Base-by-base conservation (phyloP, 2,329 filamentous ascomycete genomes). In the Penicillium sp. region DNA sequence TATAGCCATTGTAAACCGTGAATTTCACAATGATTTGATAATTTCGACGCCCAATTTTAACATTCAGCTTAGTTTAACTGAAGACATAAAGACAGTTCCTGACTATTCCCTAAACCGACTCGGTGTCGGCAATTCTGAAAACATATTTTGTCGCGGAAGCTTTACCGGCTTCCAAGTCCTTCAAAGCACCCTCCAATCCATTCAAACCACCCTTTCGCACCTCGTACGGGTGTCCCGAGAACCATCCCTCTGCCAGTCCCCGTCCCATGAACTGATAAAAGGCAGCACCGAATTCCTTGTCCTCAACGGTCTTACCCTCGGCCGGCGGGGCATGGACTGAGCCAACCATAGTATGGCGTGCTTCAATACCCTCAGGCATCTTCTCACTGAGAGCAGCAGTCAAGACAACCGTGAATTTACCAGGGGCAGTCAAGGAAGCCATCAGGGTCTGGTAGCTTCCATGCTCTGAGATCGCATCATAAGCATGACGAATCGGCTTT, bases 141-240 rank as follows among this genome's bases (percentile, higher is more conserved):
- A 87, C 78, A 70, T 84, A 86, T 68, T 87, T 87, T 0, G 81
- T 73, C 1, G 76, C 83, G 59, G 79, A 83, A 20, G 79, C 81
- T 65, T 80, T 81, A 0, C 83, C 83, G 25, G 73, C 74, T 62
- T 77, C 80, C 61, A 87, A 63, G 54, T 81, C 77, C 55, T 66
- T 64, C 65, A 87, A 60, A 0, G 71, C 82, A 29, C 61, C 67
- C 59, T 82, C 68, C 2, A 84, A 65, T 0, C 81, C 80, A 3
- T 63, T 71, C 44, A 86, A 57, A 0, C 81, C 82, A 2, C 80
- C 79, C 0, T 71, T 65, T 3, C 78, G 65, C 12, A 81, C 71
- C 58, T 81, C 74, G 49, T 68, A 66, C 29, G 76, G 77, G 66
- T 81, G 78, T 3, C 73, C 68, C 20, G 59, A 68, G 50, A 81